A percentile compares a stretch with the other conserved stretches of the same genome.
Conservation (phyloP, 495 filamentous ascomycete genomes). For the Xylaria venustula region DNA sequence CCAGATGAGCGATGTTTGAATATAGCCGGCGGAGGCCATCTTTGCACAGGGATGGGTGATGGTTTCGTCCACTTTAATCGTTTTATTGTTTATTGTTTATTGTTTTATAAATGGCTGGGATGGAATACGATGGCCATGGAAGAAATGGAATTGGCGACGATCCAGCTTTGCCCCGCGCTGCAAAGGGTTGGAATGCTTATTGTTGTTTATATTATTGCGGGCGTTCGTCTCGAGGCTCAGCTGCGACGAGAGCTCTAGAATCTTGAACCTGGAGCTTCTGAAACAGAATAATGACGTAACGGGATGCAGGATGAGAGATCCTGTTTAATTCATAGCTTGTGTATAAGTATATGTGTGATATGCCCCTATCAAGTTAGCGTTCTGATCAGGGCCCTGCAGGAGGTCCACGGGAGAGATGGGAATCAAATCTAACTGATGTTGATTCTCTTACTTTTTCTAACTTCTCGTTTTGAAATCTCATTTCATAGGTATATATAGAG, state of each 20-base stretch:
- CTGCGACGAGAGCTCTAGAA: not conserved
- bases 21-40: conserved; percentile 61
- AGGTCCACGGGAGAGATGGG: no score
- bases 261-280: not conserved
- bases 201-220: not conserved
- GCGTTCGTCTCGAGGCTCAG: not conserved
- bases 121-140: not conserved
- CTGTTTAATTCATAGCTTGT: not conserved
- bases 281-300: conserved; percentile 11
- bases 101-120: no score
- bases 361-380: not conserved
- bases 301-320: not conserved
- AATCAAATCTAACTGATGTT: no score
- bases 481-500: no score
- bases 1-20: conserved; percentile 87
- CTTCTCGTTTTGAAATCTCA: no score
- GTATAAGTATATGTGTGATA: not conserved
- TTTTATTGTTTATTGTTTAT: no score
- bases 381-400: no score
- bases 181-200: not conserved
- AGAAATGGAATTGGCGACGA: not conserved
- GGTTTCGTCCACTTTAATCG: no score
- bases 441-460: no score
- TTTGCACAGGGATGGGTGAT: no score
- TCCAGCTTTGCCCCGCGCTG: not conserved